Evolutionary conservation across 2,329 filamentous ascomycete species (phyloP), one percentile per base, ranked within the genome.

Genomic region (Diaporthe australafricana): DNA sequence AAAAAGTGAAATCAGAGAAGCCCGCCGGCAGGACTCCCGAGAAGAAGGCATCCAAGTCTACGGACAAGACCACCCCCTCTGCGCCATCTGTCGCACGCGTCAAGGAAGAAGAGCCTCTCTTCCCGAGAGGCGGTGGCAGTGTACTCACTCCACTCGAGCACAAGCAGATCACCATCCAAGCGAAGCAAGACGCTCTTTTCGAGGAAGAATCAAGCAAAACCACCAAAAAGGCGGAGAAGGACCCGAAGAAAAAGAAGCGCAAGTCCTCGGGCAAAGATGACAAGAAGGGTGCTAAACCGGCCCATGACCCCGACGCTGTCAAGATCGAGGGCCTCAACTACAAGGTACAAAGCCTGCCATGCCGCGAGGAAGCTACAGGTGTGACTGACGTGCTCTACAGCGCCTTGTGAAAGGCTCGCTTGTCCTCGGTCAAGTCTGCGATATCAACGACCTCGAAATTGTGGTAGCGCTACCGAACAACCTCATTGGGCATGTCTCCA

Each of bases 121-220:
- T 99, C 78, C 96, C 96, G 76, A 91, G 96, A 87, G 96, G 96
- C 70, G 97, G 96, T 53, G 96, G 91, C 68, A 97, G 94, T 79
- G 88, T 98, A 67, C 85, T 99, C 80, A 98, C 96, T 2, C 95
- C 96, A 25, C 86, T 99, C 66, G 96, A 99, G 81, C 93, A 97
- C 80, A 98, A 98, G 84, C 94, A 98, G 83, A 98, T 99, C 74
- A 93, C 96, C 78, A 92, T 97, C 72, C 93, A 98, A 82, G 96
- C 96, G 56, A 96, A 93, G 79, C 92, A 93, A 77, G 96, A 99
- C 85, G 96, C 95, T 50, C 85, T 97, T 48, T 96, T 96, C 80
- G 96, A 98, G 82, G 92, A 97, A 77, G 88, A 92, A 76, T 89
- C 89, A 60, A 83, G 85, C 65, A 86, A 87, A 70, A 83, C 84